Evolutionary conservation across 1,284 basidiomycete genomes (phyloP).

Genomic region (Naganishia albida): DNA sequence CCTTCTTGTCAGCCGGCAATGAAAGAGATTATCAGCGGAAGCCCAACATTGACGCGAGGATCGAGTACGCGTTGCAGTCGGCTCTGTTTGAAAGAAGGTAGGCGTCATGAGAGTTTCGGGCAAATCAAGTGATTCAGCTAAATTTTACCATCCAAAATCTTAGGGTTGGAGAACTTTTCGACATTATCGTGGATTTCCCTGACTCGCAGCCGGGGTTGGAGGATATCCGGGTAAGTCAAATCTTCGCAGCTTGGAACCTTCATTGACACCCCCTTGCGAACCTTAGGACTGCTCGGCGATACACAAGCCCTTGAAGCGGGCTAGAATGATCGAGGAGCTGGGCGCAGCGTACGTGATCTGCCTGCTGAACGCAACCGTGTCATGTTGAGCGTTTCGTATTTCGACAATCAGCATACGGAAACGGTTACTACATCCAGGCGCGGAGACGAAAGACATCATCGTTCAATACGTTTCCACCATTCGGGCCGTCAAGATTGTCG

Average conservation of each 20-base stretch:
- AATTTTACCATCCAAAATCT: neutral
- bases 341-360: constrained; percentile 44
- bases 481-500: constrained; percentile 82
- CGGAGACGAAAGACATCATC: constrained; percentile 89
- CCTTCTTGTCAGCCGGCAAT: constrained; percentile 22
- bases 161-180: constrained; percentile 86
- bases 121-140: neutral
- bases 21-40: constrained; percentile 59
- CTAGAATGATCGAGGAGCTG: constrained; percentile 49
- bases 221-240: constrained; percentile 67
- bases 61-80: constrained; percentile 89
- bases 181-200: constrained; percentile 92
- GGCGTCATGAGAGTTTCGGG: constrained; percentile 27
- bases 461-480: constrained; percentile 94
- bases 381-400: constrained; percentile 16
- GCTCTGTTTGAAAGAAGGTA: constrained; percentile 81
- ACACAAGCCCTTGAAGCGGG: constrained; percentile 46
- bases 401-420: constrained; percentile 65
- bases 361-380: neutral
- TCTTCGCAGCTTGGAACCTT: neutral
- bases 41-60: constrained; percentile 76
- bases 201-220: constrained; percentile 82
- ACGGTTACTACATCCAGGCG: constrained; percentile 91
- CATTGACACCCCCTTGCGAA: neutral
- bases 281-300: constrained; percentile 43